Conservation (phyloP, 345 rosid species). For the Arabis hirsuta region DNA sequence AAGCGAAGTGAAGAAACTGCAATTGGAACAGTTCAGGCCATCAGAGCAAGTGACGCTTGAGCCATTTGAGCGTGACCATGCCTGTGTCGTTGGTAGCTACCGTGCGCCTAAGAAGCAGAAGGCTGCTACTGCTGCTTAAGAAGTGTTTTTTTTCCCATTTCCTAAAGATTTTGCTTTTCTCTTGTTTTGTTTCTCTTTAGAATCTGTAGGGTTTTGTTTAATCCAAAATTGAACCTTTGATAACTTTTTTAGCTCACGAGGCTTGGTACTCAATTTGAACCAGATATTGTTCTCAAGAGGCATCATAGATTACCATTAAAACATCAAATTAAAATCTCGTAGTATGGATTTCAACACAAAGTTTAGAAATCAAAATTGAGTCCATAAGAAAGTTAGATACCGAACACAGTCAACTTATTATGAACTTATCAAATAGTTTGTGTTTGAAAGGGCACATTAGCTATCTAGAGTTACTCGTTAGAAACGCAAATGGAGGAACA, state of each 20-base stretch:
- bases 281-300: not conserved
- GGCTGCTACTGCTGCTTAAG: slow-evolving; percentile 50
- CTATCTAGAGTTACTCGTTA: too few relatives aligned
- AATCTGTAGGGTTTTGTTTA: not conserved
- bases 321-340: too few relatives aligned
- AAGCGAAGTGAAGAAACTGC: slow-evolving; percentile 86
- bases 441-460: too few relatives aligned
- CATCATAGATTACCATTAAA: too few relatives aligned
- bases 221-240: slow-evolving; percentile 3
- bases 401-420: too few relatives aligned
- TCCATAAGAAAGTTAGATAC: too few relatives aligned
- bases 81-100: slow-evolving; percentile 93
- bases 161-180: slow-evolving; percentile 5
- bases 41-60: slow-evolving; percentile 92
- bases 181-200: not conserved
- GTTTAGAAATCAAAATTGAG: too few relatives aligned
- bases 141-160: not conserved
- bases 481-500: too few relatives aligned
- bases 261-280: not conserved
- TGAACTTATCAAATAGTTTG: too few relatives aligned
- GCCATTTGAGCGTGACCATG: slow-evolving; percentile 98
- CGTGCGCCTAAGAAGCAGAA: slow-evolving; percentile 83
- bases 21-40: slow-evolving; percentile 86
- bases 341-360: too few relatives aligned
- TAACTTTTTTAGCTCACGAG: not conserved